A percentile compares a stretch with the other conserved stretches of the same genome.
Conservation (phyloP, 2,329 filamentous ascomycete genomes). For the Diplodia sapinea region DNA sequence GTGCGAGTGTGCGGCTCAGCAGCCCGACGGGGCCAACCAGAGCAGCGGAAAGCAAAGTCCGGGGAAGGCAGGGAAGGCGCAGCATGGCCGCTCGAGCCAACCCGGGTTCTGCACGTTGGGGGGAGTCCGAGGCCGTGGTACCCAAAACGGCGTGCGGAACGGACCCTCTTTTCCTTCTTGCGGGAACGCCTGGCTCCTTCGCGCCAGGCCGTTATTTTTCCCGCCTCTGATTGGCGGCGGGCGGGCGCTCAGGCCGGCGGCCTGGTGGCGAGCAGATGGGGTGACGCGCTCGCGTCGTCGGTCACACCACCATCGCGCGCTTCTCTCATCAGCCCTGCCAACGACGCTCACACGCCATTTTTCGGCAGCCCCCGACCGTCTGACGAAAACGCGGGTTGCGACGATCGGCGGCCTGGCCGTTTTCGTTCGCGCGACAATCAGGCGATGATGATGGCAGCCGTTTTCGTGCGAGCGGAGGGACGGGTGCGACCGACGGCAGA, state of each 20-base stretch:
- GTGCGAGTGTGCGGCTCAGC: conserved; percentile 12
- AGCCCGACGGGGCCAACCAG: background rate
- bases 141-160: background rate
- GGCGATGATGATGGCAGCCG: background rate
- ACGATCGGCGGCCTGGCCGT: background rate
- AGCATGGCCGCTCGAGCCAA: background rate
- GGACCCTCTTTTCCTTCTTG: background rate
- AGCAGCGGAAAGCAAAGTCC: background rate
- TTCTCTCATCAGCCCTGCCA: conserved; percentile 9
- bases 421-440: conserved; percentile 3
- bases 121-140: background rate
- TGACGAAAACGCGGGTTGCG: background rate
- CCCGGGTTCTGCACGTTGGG: background rate
- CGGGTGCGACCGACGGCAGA: conserved; percentile 12
- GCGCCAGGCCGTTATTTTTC: background rate
- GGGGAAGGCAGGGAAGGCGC: conserved; percentile 16
- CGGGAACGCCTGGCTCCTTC: background rate
- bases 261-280: conserved; percentile 24
- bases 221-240: background rate
- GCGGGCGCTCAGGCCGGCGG: background rate
- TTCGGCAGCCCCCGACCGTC: conserved; percentile 19
- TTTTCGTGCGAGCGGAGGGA: conserved; percentile 8
- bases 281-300: conserved; percentile 7
- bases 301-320: conserved; percentile 23
- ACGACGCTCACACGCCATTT: background rate